These are phyloP conservation scores for Xylaria curta DNA, from an alignment of 495 filamentous ascomycete species.

Conservation along the genomic window DNA sequence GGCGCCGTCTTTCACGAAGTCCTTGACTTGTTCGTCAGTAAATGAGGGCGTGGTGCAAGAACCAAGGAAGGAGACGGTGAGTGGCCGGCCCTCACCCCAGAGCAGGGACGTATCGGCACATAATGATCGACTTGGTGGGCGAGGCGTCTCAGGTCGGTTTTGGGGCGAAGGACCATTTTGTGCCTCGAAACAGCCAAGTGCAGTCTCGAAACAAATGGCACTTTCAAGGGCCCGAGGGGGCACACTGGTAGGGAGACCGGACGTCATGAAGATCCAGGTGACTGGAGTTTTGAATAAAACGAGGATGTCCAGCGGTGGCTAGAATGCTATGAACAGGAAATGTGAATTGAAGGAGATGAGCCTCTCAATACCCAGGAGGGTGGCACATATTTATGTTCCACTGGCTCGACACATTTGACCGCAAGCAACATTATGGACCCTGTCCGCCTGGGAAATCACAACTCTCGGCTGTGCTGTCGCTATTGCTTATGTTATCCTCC, in stretches of 20 bases:
- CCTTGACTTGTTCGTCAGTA: not conserved
- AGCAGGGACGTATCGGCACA: not conserved
- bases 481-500: too few species aligned
- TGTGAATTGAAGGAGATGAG: not conserved
- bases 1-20: not conserved
- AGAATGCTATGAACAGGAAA: not conserved
- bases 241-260: not conserved
- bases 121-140: not conserved
- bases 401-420: not conserved
- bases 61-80: conserved; percentile 2
- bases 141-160: not conserved
- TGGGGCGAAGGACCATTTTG: not conserved
- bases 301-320: not conserved
- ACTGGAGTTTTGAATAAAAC: not conserved
- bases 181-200: not conserved
- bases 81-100: not conserved
- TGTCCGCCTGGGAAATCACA: too few species aligned
- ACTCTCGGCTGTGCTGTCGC: too few species aligned
- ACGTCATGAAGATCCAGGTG: not conserved
- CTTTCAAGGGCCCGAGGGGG: not conserved
- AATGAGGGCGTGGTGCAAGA: not conserved
- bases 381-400: not conserved
- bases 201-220: not conserved
- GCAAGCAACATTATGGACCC: too few species aligned
- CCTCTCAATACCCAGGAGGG: too few species aligned